A percentile compares a stretch with the other conserved stretches of the same genome.
Conservation (phyloP, 345 rosid genomes). For the Fremontodendron californicum region DNA sequence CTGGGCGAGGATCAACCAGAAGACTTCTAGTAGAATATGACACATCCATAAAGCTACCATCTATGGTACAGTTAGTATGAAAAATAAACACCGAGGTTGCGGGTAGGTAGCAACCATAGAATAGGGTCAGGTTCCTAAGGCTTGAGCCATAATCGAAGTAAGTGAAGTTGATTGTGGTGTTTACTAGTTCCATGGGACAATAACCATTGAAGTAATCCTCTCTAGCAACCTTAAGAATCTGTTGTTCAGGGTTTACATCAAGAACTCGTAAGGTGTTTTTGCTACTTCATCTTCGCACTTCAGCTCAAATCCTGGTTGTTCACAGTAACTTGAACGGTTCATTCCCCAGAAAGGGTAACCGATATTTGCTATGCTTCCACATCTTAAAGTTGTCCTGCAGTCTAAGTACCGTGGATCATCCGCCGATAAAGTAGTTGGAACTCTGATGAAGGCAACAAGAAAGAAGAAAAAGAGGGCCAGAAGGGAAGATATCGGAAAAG, state of each 20-base stretch:
- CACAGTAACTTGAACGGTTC: slow-evolving; percentile 11
- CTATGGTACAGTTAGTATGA: background rate
- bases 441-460: background rate
- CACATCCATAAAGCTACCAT: background rate
- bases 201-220: slow-evolving; percentile 16
- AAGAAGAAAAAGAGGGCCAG: background rate
- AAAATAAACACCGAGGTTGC: background rate
- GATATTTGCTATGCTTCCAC: slow-evolving; percentile 20
- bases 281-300: slow-evolving; percentile 13
- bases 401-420: background rate
- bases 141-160: background rate
- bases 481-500: background rate
- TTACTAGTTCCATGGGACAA: background rate
- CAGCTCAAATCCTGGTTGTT: slow-evolving; percentile 21
- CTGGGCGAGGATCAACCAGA: background rate
- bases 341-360: slow-evolving; percentile 35
- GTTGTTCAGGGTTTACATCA: background rate
- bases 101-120: background rate
- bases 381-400: slow-evolving; percentile 19
- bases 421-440: background rate
- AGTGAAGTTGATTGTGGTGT: background rate
- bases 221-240: slow-evolving; percentile 12
- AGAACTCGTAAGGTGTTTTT: background rate
- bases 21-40: background rate
- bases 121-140: background rate